Conservation (phyloP, 2,329 filamentous ascomycete species). For the Penicillium sp. region DNA sequence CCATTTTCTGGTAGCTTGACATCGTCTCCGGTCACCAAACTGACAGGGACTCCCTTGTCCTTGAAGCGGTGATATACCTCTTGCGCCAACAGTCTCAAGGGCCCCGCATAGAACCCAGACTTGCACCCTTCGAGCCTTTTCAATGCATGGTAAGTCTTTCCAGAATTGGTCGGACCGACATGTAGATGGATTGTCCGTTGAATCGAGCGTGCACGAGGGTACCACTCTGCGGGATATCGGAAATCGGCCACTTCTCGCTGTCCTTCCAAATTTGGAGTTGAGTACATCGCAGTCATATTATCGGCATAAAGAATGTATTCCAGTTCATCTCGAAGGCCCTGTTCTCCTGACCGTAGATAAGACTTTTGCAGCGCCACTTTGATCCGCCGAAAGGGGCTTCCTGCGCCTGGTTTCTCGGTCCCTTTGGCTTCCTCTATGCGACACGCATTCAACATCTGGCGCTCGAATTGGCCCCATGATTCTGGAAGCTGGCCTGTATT, state of each 20-base stretch:
- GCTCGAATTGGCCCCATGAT: slow-evolving; percentile 39
- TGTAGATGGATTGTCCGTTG: slow-evolving; percentile 88
- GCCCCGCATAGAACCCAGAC: slow-evolving; percentile 85
- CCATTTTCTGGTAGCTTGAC: slow-evolving; percentile 66
- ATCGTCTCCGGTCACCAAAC: slow-evolving; percentile 89
- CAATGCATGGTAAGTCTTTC: slow-evolving; percentile 94
- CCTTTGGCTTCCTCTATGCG: slow-evolving; percentile 28
- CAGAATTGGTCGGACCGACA: slow-evolving; percentile 95
- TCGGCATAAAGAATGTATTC: slow-evolving; percentile 71
- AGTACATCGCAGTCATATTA: slow-evolving; percentile 61
- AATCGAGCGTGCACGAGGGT: slow-evolving; percentile 75
- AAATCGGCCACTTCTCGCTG: slow-evolving; percentile 76
- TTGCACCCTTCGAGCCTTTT: slow-evolving; percentile 77
- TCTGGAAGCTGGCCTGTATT: slow-evolving; percentile 22
- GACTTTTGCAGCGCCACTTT: slow-evolving; percentile 57
- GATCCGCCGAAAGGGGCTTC: slow-evolving; percentile 28
- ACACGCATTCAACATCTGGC: slow-evolving; percentile 37
- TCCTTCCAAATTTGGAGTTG: slow-evolving; percentile 58
- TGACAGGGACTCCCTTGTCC: slow-evolving; percentile 75
- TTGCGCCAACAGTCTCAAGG: slow-evolving; percentile 83
- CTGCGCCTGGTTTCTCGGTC: slow-evolving; percentile 22
- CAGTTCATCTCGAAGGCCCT: slow-evolving; percentile 61
- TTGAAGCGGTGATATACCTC: slow-evolving; percentile 90
- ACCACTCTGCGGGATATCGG: slow-evolving; percentile 91
- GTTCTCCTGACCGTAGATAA: slow-evolving; percentile 59